Conservation (phyloP, 768 basidiomycete genomes). For the Serendipita sp. region DNA sequence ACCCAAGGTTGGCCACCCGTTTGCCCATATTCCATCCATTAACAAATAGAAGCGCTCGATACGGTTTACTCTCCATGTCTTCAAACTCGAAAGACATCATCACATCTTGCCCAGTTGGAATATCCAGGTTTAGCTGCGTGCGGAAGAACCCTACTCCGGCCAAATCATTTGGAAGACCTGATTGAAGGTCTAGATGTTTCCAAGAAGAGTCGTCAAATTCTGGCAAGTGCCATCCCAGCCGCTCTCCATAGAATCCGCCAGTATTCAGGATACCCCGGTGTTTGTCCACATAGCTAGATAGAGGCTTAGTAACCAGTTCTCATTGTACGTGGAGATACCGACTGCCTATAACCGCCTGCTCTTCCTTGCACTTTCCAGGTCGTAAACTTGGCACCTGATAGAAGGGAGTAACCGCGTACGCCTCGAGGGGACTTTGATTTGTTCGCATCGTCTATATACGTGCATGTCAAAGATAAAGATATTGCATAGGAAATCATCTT, state of each 20-base stretch:
- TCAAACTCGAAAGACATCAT: conserved; percentile 59
- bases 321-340: conserved; percentile 11
- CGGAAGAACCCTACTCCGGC: conserved; percentile 75
- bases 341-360: conserved; percentile 52
- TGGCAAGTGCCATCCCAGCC: conserved; percentile 59
- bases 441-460: conserved; percentile 25
- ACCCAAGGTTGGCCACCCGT: conserved; percentile 55
- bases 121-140: conserved; percentile 47
- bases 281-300: conserved; percentile 52
- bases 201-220: conserved; percentile 48
- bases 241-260: conserved; percentile 55
- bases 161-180: conserved; percentile 36
- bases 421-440: conserved; percentile 60
- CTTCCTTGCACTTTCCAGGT: conserved; percentile 64
- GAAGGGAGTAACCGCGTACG: conserved; percentile 58
- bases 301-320: neutral
- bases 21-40: conserved; percentile 90
- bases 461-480: neutral
- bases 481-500: conserved; percentile 9
- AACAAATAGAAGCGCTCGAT: conserved; percentile 57
- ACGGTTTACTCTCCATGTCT: conserved; percentile 38
- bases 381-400: conserved; percentile 31
- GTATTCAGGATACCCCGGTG: conserved; percentile 53
- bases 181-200: conserved; percentile 35
- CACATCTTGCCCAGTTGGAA: conserved; percentile 45